These are phyloP conservation scores for Rhizophlyctis rosea DNA, from an alignment of 192 early-diverging fungal species.

Conservation along the genomic window DNA sequence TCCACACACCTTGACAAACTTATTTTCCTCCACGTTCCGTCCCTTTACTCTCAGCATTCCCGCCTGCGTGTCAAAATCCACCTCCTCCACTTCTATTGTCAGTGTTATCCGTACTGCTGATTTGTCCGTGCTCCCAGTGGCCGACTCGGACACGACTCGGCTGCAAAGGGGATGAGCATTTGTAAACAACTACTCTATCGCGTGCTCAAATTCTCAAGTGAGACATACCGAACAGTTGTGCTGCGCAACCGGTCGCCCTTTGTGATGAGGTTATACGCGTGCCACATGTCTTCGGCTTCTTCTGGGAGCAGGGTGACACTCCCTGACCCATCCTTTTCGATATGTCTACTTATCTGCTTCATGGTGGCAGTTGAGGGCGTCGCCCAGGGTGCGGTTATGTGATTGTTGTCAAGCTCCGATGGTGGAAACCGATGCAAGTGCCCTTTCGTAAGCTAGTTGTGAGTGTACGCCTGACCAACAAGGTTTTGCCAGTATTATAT, in stretches of 20 bases:
- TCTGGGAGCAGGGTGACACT: constrained; percentile 80
- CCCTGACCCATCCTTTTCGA: constrained; percentile 81
- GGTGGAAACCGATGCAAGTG: too few relatives aligned
- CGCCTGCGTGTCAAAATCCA: constrained; percentile 89
- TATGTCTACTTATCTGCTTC: constrained; percentile 67
- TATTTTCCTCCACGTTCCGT: constrained; percentile 80
- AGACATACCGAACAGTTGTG: constrained; percentile 70
- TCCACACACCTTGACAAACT: constrained; percentile 73
- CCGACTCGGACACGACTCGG: constrained; percentile 80
- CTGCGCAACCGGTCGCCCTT: constrained; percentile 84
- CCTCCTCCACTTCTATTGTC: constrained; percentile 78
- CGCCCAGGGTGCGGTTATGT: too few relatives aligned
- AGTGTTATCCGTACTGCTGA: constrained; percentile 74
- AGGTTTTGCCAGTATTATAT: too few relatives aligned
- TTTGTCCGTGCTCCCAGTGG: constrained; percentile 86
- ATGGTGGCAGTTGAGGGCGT: too few relatives aligned
- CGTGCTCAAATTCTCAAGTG: too few relatives aligned
- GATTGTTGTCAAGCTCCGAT: too few relatives aligned
- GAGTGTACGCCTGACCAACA: too few relatives aligned
- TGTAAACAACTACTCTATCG: too few relatives aligned
- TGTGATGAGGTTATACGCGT: constrained; percentile 77
- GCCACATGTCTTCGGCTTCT: constrained; percentile 98
- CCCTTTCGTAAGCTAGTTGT: too few relatives aligned
- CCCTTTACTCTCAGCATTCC: constrained; percentile 86
- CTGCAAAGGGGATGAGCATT: too few relatives aligned